Percentiles rank a stretch among this genome's conserved stretches.
These are phyloP conservation scores for Aegilops speltoides DNA, from an alignment of 176 grass and related monocot genomes.

Conservation along the genomic window DNA sequence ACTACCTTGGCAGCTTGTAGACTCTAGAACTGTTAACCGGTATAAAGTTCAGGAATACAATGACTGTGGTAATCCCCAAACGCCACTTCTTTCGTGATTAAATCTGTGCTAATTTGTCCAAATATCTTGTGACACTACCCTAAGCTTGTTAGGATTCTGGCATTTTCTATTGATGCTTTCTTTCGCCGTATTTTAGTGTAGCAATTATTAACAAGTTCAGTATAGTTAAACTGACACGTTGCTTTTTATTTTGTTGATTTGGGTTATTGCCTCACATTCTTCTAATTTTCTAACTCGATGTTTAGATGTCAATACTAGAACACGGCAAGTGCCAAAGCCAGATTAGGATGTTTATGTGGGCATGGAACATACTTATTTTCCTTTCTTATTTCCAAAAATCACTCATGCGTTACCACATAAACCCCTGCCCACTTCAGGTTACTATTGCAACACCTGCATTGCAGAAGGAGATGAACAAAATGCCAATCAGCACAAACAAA, in stretches of 20 bases:
- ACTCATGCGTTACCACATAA: not conserved
- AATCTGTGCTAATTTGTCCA: not conserved
- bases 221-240: not conserved
- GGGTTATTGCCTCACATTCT: not conserved
- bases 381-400: not conserved
- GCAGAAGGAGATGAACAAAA: not conserved
- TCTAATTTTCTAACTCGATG: not conserved
- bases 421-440: not conserved
- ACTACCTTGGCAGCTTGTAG: not conserved
- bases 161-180: not conserved
- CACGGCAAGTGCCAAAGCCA: not conserved
- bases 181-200: constrained; percentile 9
- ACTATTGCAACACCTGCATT: not conserved
- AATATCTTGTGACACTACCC: not conserved
- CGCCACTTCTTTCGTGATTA: not conserved
- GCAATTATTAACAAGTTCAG: not conserved
- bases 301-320: not conserved
- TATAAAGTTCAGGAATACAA: constrained; percentile 2
- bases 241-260: not conserved
- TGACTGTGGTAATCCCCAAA: not conserved
- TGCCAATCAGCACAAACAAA: not conserved
- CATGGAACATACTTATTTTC: not conserved
- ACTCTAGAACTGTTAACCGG: not conserved
- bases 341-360: not conserved
- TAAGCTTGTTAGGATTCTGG: not conserved